These are phyloP conservation scores for Fraxinus cuspidata DNA, from an alignment of 257 asterid species.

Conservation along the genomic window DNA sequence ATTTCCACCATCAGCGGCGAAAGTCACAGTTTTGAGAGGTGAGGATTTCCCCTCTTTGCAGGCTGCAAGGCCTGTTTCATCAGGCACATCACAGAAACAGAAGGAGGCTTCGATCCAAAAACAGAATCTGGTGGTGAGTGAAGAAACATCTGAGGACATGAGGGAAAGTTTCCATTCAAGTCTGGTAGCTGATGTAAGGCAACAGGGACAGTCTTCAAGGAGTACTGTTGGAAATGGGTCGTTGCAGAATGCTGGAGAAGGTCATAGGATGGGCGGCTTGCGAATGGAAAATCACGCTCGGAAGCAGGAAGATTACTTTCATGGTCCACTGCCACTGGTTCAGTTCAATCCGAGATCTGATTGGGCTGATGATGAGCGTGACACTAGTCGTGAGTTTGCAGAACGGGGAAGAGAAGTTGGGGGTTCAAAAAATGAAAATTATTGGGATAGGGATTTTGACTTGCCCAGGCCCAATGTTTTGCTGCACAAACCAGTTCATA, in stretches of 20 bases:
- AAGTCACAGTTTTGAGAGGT: constrained; percentile 80
- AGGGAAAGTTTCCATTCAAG: constrained; percentile 47
- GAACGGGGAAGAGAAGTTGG: constrained; percentile 68
- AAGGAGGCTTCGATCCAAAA: constrained; percentile 63
- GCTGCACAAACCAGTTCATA: constrained; percentile 60
- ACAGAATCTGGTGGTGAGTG: constrained; percentile 53
- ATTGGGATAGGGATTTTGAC: constrained; percentile 85
- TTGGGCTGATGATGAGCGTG: constrained; percentile 99
- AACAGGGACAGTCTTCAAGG: constrained; percentile 44
- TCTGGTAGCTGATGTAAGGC: constrained; percentile 45
- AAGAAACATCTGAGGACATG: constrained; percentile 48
- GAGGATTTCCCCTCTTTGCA: constrained; percentile 96
- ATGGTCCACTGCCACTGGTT: constrained; percentile 79
- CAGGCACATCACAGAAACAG: constrained; percentile 67
- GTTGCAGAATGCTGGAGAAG: constrained; percentile 44
- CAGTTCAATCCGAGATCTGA: constrained; percentile 82
- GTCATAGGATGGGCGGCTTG: constrained; percentile 39
- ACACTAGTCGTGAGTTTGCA: constrained; percentile 75
- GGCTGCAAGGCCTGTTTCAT: constrained; percentile 75
- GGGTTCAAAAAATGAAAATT: constrained; percentile 53
- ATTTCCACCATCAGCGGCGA: constrained; percentile 46
- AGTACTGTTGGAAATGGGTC: constrained; percentile 39
- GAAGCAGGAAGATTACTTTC: constrained; percentile 58
- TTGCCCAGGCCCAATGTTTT: constrained; percentile 63
- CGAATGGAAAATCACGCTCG: constrained; percentile 31